These are phyloP conservation scores for Saccharomyces hybrid DNA, from an alignment of 1,139 yeast species.

Conservation along the genomic window DNA sequence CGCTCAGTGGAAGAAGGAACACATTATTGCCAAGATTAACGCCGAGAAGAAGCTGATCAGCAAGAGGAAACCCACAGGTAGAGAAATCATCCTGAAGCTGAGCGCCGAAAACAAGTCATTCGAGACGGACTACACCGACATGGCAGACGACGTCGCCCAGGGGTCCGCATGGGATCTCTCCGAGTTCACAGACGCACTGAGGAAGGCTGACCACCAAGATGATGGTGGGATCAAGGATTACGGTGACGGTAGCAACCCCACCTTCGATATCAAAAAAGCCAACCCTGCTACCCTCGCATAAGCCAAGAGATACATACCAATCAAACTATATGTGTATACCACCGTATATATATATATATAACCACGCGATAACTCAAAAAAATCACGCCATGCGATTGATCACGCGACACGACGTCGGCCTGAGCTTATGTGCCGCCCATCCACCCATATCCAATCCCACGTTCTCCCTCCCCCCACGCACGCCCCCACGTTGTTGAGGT, in stretches of 20 bases:
- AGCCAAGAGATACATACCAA: not conserved
- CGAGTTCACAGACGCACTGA: slow-evolving; percentile 34
- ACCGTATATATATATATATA: not conserved
- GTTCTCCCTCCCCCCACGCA: not conserved
- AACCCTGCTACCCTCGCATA: not conserved
- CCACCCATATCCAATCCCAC: not conserved
- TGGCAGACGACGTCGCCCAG: slow-evolving; percentile 30
- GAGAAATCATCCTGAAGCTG: slow-evolving; percentile 70
- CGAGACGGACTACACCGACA: slow-evolving; percentile 42
- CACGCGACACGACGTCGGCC: not conserved
- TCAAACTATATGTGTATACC: not conserved
- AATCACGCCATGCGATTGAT: not conserved
- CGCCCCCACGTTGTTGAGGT: not conserved
- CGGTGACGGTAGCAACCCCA: slow-evolving; percentile 37
- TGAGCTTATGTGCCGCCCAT: not conserved
- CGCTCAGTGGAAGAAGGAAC: slow-evolving; percentile 72
- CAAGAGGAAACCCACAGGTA: slow-evolving; percentile 57
- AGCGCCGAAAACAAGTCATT: slow-evolving; percentile 50
- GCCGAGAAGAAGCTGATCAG: slow-evolving; percentile 48
- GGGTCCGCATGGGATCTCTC: slow-evolving; percentile 71
- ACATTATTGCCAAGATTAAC: slow-evolving; percentile 53
- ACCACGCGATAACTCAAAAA: not conserved
- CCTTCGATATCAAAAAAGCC: slow-evolving; percentile 25
- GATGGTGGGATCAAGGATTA: slow-evolving; percentile 34
- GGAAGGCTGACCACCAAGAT: slow-evolving; percentile 22